Conservation (phyloP, 176 grass and related monocot genomes). For the Eleusine coracana region DNA sequence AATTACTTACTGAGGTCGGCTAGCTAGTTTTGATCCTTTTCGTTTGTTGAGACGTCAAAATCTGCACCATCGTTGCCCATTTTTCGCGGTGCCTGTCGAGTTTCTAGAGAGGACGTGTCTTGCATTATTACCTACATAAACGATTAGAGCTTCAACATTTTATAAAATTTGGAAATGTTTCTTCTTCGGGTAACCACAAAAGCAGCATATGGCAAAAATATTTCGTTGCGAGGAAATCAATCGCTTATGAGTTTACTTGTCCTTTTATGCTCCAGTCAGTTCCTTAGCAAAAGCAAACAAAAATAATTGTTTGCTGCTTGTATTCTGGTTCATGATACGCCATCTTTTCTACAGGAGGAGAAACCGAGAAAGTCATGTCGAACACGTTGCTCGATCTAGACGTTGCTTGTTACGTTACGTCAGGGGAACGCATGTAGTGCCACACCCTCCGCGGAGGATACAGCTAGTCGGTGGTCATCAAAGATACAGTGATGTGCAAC, state of each 20-base stretch:
- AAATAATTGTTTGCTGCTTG: background rate
- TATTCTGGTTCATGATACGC: background rate
- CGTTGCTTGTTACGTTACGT: background rate
- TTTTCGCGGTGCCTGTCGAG: background rate
- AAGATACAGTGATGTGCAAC: background rate
- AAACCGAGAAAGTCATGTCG: background rate
- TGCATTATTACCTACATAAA: background rate
- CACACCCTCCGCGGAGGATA: background rate
- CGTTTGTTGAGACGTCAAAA: constrained; percentile 48
- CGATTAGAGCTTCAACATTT: background rate
- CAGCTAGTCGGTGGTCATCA: background rate
- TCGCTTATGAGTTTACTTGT: background rate
- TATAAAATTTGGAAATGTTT: background rate
- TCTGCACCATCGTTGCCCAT: constrained; percentile 24
- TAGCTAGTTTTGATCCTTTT: background rate
- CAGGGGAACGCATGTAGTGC: background rate
- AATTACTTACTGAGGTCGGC: background rate
- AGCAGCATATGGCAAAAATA: too few relatives aligned
- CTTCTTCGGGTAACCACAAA: background rate
- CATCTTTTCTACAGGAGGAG: background rate
- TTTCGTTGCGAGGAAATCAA: too few relatives aligned
- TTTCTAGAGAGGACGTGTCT: background rate
- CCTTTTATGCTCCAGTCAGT: background rate
- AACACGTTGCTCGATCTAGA: constrained; percentile 26
- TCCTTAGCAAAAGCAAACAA: too few relatives aligned